phyloP scores from a whole-genome alignment of 2,329 filamentous ascomycete genomes.

The Fusarium kyushuense region DNA sequence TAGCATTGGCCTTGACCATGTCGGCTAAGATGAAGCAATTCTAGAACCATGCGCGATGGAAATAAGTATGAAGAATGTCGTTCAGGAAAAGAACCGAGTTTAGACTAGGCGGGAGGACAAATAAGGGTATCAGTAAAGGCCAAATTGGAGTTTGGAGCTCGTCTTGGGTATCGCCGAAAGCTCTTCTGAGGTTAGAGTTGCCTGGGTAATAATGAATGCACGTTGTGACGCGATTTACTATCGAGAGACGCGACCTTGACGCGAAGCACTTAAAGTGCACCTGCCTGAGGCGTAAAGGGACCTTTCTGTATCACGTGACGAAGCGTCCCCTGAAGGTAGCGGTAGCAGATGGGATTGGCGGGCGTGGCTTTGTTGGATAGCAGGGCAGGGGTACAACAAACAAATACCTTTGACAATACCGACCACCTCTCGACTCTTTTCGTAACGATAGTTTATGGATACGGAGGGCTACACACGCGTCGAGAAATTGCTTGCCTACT shows the following conservation, averaged over 20 bases:
- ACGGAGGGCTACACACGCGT: conserved; percentile 35
- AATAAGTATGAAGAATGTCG: conserved; percentile 3
- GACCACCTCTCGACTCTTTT: conserved; percentile 31
- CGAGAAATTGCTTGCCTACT: conserved; percentile 15
- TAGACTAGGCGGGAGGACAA: conserved; percentile 8
- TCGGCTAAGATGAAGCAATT: conserved; percentile 44
- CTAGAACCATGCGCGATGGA: conserved; percentile 36
- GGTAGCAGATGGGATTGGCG: conserved; percentile 37
- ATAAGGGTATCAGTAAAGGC: conserved; percentile 8
- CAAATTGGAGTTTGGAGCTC: conserved; percentile 30
- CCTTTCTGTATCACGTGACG: conserved; percentile 50
- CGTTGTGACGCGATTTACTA: conserved; percentile 53
- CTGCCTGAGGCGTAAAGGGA: conserved; percentile 52
- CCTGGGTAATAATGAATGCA: conserved; percentile 50
- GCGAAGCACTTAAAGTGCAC: conserved; percentile 55
- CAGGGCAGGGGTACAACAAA: conserved; percentile 45
- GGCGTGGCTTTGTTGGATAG: conserved; percentile 34
- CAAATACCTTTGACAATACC: conserved; percentile 37
- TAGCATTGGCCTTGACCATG: conserved; percentile 62
- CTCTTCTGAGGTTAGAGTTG: conserved; percentile 46
- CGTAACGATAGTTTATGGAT: conserved; percentile 34
- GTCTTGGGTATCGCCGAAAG: conserved; percentile 31
- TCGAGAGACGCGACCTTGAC: conserved; percentile 55
- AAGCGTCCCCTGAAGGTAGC: conserved; percentile 46
- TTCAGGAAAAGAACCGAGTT: conserved; percentile 2